Conservation (phyloP, 345 rosid species). For the Hirschfeldia incana region DNA sequence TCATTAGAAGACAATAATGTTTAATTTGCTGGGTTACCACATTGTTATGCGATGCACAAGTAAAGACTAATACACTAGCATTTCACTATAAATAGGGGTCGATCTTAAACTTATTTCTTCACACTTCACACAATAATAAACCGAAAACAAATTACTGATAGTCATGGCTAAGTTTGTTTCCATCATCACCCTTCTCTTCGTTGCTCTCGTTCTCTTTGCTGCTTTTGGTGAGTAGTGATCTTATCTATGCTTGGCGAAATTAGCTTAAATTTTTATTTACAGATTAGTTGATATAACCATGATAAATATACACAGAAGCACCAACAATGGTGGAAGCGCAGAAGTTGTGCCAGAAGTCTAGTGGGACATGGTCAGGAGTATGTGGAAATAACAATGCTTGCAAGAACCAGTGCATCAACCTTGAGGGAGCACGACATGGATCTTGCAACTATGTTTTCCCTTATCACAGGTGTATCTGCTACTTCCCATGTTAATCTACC, state of each 20-base stretch:
- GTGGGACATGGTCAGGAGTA: constrained; percentile 26
- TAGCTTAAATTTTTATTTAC: background rate
- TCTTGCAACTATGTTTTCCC: constrained; percentile 31
- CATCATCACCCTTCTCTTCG: constrained; percentile 14
- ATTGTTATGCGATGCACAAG: background rate
- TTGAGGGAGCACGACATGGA: constrained; percentile 31
- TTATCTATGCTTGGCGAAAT: background rate
- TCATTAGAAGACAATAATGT: background rate
- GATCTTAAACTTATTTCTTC: constrained; percentile 1
- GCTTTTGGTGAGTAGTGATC: constrained; percentile 24
- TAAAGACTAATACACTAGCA: background rate
- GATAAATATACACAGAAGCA: constrained; percentile 2
- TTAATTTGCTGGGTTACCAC: background rate
- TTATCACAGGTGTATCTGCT: constrained; percentile 16
- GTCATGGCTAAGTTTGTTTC: background rate
- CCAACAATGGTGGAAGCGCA: constrained; percentile 24
- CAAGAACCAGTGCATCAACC: constrained; percentile 33
- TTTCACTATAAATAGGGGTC: constrained; percentile 11
- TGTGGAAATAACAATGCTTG: constrained; percentile 12
- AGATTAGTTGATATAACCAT: background rate
- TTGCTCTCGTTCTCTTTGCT: constrained; percentile 27
- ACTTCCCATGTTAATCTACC: constrained; percentile 11
- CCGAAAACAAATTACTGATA: background rate
- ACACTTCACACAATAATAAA: background rate
- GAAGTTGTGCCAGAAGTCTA: constrained; percentile 16